A percentile compares a stretch with the other conserved stretches of the same genome.
These are phyloP conservation scores for Gamsiella multidivaricata DNA, from an alignment of 192 early-diverging fungal genomes.

Conservation along the genomic window DNA sequence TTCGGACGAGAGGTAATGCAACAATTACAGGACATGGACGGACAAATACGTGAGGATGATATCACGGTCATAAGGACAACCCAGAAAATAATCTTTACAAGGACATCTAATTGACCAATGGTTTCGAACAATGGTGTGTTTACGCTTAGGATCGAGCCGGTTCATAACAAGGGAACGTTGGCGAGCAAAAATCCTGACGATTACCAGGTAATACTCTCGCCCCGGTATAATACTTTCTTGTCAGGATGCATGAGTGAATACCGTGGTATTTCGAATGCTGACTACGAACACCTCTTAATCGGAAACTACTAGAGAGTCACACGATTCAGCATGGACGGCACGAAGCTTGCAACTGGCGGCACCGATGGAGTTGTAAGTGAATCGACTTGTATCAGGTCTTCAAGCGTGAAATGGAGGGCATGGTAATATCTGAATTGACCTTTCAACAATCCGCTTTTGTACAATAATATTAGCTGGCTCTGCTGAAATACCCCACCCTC, in stretches of 20 bases:
- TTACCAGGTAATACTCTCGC: conserved; percentile 61
- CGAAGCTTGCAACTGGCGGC: conserved; percentile 70
- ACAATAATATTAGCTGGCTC: conserved; percentile 45
- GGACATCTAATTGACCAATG: too few relatives aligned
- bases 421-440: background rate
- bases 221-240: background rate
- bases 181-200: conserved; percentile 62
- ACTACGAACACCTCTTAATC: too few relatives aligned
- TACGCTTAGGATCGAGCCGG: conserved; percentile 49
- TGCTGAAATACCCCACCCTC: conserved; percentile 74
- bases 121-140: too few relatives aligned
- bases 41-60: too few relatives aligned
- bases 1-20: conserved; percentile 56
- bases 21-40: too few relatives aligned
- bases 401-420: background rate
- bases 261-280: too few relatives aligned
- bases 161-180: conserved; percentile 57
- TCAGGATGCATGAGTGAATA: too few relatives aligned
- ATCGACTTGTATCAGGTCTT: background rate
- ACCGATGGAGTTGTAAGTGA: conserved; percentile 76
- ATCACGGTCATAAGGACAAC: too few relatives aligned
- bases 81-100: too few relatives aligned
- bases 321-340: conserved; percentile 76
- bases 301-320: conserved; percentile 62
- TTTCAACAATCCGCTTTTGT: too few relatives aligned